A percentile compares a stretch with the other conserved stretches of the same genome.
These are phyloP conservation scores for Nitzschia inconspicua DNA, from an alignment of 108 stramenopile species.

Conservation along the genomic window DNA sequence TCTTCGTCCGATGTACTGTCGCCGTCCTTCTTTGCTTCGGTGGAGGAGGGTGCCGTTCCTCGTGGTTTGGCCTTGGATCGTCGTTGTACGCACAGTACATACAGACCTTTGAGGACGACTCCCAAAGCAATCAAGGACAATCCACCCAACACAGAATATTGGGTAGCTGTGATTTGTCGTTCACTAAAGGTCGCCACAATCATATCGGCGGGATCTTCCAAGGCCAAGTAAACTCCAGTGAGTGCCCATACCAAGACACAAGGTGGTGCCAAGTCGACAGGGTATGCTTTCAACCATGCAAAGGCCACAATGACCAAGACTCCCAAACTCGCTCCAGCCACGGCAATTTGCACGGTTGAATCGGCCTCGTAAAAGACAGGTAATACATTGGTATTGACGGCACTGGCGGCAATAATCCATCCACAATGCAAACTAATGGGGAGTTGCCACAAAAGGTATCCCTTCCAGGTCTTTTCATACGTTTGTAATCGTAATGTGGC, in stretches of 20 bases:
- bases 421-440: constrained; percentile 70
- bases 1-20: no score
- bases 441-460: constrained; percentile 57
- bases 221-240: constrained; percentile 42
- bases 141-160: constrained; percentile 3
- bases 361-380: constrained; percentile 31
- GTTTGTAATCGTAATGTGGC: not conserved
- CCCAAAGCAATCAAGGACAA: not conserved
- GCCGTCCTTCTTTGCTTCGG: no score
- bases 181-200: constrained; percentile 38
- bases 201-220: constrained; percentile 32
- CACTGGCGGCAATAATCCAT: constrained; percentile 76
- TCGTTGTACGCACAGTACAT: not conserved
- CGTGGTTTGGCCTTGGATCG: no score
- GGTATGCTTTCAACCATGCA: constrained; percentile 23
- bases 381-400: constrained; percentile 65
- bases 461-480: constrained; percentile 14
- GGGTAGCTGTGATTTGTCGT: constrained; percentile 5
- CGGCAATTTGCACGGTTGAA: constrained; percentile 35
- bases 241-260: constrained; percentile 60
- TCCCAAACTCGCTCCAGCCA: constrained; percentile 43
- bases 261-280: constrained; percentile 50
- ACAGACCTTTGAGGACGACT: not conserved
- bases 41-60: no score
- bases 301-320: constrained; percentile 42